Evolutionary conservation across 768 basidiomycete species (phyloP).

Genomic region (Hygrocybe punicea): DNA sequence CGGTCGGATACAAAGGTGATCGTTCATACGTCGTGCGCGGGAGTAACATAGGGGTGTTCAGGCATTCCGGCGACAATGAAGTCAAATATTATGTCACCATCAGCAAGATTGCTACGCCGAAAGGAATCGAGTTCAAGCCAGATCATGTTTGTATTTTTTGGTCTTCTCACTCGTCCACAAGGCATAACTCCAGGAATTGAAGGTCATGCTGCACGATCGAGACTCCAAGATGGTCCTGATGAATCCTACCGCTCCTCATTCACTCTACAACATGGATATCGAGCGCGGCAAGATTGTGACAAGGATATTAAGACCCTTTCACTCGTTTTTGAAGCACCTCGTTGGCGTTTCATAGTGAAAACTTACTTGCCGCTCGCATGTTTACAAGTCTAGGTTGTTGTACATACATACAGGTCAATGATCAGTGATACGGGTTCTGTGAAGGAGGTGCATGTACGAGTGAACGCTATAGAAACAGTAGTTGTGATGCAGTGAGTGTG

Average conservation of each 20-base stretch:
- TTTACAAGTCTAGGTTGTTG: no score
- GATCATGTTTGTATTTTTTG: constrained; percentile 56
- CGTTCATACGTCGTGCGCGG: constrained; percentile 92
- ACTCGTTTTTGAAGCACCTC: no score
- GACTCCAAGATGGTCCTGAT: constrained; percentile 93
- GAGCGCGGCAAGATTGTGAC: constrained; percentile 92
- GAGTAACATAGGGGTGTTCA: constrained; percentile 88
- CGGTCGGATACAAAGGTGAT: constrained; percentile 93
- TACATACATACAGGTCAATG: no score
- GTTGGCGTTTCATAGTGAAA: no score
- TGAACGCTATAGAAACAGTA: no score
- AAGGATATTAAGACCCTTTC: no score
- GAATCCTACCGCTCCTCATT: constrained; percentile 75
- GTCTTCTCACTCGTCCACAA: not conserved
- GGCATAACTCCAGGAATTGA: not conserved
- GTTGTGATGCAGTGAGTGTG: no score
- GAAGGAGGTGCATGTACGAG: no score
- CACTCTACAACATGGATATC: constrained; percentile 87
- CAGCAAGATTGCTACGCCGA: constrained; percentile 71
- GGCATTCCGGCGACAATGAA: constrained; percentile 60
- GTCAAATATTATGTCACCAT: constrained; percentile 88
- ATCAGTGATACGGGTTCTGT: no score
- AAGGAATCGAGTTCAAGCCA: constrained; percentile 83
- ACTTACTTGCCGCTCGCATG: no score
- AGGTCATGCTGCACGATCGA: constrained; percentile 97